Conservation (phyloP, 1,284 basidiomycete genomes). For the Mycena sp. region DNA sequence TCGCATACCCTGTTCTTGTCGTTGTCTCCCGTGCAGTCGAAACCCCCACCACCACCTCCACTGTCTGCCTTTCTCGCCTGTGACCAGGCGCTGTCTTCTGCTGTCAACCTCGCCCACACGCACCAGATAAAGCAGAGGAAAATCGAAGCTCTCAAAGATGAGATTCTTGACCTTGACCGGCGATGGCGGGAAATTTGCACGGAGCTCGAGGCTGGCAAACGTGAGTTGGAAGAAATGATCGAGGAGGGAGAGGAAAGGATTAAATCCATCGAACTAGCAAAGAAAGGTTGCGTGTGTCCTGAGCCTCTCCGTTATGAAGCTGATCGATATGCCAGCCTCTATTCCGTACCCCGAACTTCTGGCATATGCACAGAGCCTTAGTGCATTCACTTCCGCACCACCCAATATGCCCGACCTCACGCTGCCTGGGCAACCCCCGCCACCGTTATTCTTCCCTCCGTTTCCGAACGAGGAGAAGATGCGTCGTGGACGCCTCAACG, state of each 20-base stretch:
- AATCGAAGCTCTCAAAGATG: conserved; percentile 74
- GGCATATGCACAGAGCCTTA: conserved; percentile 82
- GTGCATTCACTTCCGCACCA: conserved; percentile 84
- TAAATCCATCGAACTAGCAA: conserved; percentile 73
- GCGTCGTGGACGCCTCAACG: conserved; percentile 79
- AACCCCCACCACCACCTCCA: conserved; percentile 70
- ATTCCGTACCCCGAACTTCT: conserved; percentile 84
- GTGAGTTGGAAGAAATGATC: conserved; percentile 72
- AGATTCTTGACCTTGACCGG: conserved; percentile 71
- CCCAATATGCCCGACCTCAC: conserved; percentile 81
- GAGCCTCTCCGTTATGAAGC: neutral
- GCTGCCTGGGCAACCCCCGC: conserved; percentile 73
- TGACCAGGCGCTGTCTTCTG: conserved; percentile 68
- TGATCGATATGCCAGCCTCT: conserved; percentile 55
- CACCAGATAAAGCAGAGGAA: conserved; percentile 80
- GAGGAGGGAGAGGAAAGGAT: conserved; percentile 76
- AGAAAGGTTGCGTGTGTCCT: conserved; percentile 62
- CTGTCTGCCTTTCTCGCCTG: conserved; percentile 65
- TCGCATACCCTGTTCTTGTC: conserved; percentile 77
- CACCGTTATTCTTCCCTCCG: conserved; percentile 83
- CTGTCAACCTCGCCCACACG: conserved; percentile 69
- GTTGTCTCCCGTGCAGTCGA: conserved; percentile 69
- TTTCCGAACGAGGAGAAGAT: conserved; percentile 90
- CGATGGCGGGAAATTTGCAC: conserved; percentile 72
- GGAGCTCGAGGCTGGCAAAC: conserved; percentile 69